Conservation (phyloP, 1,284 basidiomycete genomes). For the Ustilago loliicola region DNA sequence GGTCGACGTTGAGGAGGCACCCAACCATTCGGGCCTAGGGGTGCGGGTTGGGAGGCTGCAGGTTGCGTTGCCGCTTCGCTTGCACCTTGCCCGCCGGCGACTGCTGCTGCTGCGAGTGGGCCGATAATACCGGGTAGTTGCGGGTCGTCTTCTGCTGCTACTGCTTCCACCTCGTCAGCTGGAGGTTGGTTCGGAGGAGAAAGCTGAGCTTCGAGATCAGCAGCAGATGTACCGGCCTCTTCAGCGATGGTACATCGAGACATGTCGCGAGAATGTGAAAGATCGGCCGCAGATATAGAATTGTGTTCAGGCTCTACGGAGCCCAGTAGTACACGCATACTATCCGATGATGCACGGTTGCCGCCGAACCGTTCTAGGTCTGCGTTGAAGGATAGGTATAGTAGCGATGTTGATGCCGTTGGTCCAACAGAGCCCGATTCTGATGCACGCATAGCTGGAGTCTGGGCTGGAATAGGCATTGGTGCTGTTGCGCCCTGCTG, state of each 20-base stretch:
- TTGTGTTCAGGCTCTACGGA: conserved; percentile 38
- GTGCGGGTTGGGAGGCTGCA: not conserved
- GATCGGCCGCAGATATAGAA: conserved; percentile 1
- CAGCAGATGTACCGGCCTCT: conserved; percentile 20
- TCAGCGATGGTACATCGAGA: conserved; percentile 13
- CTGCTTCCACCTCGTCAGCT: conserved; percentile 2
- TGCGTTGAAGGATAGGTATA: conserved; percentile 35
- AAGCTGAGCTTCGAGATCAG: conserved; percentile 19
- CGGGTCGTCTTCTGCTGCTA: conserved; percentile 13
- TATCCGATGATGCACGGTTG: conserved; percentile 39
- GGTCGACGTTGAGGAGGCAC: conserved; percentile 29
- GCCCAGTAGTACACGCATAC: conserved; percentile 50
- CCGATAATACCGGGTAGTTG: conserved; percentile 31
- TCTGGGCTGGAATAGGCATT: conserved; percentile 25
- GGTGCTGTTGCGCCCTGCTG: conserved; percentile 14
- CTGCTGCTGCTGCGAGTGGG: conserved; percentile 24
- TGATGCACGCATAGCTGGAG: conserved; percentile 9
- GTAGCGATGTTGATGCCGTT: conserved; percentile 11
- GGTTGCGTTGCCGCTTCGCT: not conserved
- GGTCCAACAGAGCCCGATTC: not conserved
- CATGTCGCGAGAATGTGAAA: conserved; percentile 16
- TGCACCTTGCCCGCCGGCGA: conserved; percentile 20
- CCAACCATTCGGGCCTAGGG: conserved; percentile 13
- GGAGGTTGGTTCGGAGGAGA: not conserved
- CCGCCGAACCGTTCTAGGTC: conserved; percentile 43